phyloP scores from a whole-genome alignment of 495 filamentous ascomycete species.

The Parathielavia appendiculata region DNA sequence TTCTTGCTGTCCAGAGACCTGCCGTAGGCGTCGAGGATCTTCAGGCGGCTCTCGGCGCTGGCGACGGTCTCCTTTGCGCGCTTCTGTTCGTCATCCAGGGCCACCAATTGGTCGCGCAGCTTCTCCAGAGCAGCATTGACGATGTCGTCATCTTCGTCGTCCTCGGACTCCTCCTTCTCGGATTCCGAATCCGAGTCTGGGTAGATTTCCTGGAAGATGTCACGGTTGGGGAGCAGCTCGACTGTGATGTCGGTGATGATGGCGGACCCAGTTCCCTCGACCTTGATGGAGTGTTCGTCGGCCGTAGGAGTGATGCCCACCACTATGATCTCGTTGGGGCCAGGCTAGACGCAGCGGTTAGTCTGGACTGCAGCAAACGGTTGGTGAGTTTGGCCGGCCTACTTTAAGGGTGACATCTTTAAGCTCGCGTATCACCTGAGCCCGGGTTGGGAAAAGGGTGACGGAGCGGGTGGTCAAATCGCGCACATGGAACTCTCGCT shows the following conservation, averaged over 20 bases:
- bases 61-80: slow-evolving; percentile 31
- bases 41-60: slow-evolving; percentile 37
- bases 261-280: slow-evolving; percentile 59
- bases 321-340: slow-evolving; percentile 60
- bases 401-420: slow-evolving; percentile 54
- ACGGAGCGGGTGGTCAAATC: slow-evolving; percentile 56
- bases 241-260: slow-evolving; percentile 64
- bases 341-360: slow-evolving; percentile 42
- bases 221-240: slow-evolving; percentile 55
- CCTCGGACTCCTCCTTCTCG: slow-evolving; percentile 30
- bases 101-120: slow-evolving; percentile 26
- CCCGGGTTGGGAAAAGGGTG: slow-evolving; percentile 56
- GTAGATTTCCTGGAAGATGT: slow-evolving; percentile 54
- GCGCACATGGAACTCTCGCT: slow-evolving; percentile 46
- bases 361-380: neutral
- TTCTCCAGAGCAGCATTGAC: slow-evolving; percentile 25
- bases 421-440: slow-evolving; percentile 60
- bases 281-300: slow-evolving; percentile 64
- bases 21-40: slow-evolving; percentile 44
- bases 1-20: slow-evolving; percentile 33
- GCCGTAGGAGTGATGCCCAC: slow-evolving; percentile 59
- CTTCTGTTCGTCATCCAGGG: slow-evolving; percentile 27
- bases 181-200: slow-evolving; percentile 43
- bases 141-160: slow-evolving; percentile 30
- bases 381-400: slow-evolving; percentile 11